Evolutionary conservation across 176 grass and related monocot genomes (phyloP).

Genomic region (Oryza meridionalis): DNA sequence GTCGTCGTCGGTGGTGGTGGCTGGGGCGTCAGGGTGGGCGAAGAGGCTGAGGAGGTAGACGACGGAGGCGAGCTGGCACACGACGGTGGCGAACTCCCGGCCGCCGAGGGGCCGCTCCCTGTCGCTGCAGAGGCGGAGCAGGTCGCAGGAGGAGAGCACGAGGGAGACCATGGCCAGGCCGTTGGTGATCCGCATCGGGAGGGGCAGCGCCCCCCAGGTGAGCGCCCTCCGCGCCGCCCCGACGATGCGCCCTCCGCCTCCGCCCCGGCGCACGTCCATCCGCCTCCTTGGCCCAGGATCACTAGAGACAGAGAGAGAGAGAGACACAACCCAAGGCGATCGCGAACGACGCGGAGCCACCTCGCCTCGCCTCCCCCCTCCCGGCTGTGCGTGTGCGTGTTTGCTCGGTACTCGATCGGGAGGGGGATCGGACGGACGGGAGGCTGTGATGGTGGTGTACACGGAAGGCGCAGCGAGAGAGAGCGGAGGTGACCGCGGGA

Average conservation of each 20-base stretch:
- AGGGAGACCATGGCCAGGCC: constrained; percentile 45
- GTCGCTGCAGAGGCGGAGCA: constrained; percentile 65
- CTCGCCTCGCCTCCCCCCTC: too few relatives aligned
- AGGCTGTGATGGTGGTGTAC: constrained; percentile 20
- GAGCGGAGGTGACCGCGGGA: not conserved
- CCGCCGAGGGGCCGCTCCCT: constrained; percentile 52
- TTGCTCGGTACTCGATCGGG: not conserved
- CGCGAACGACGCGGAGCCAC: too few relatives aligned
- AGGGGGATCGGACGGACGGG: constrained; percentile 11
- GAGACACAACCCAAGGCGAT: not conserved
- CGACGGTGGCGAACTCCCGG: constrained; percentile 52
- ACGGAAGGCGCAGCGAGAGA: constrained; percentile 23
- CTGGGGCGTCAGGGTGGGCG: constrained; percentile 28
- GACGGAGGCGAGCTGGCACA: constrained; percentile 58
- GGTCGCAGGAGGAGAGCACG: constrained; percentile 55
- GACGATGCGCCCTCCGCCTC: constrained; percentile 22
- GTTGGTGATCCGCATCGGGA: constrained; percentile 48
- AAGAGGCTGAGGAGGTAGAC: constrained; percentile 57
- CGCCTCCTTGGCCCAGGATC: not conserved
- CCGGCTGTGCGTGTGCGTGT: not conserved
- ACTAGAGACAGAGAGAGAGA: too few relatives aligned
- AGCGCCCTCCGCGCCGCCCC: constrained; percentile 39
- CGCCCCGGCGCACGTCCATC: constrained; percentile 50
- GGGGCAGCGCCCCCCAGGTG: constrained; percentile 23
- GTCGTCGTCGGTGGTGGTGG: not conserved